These are phyloP conservation scores for Sarcomyxa edulis DNA, from an alignment of 768 basidiomycete genomes.

Conservation along the genomic window DNA sequence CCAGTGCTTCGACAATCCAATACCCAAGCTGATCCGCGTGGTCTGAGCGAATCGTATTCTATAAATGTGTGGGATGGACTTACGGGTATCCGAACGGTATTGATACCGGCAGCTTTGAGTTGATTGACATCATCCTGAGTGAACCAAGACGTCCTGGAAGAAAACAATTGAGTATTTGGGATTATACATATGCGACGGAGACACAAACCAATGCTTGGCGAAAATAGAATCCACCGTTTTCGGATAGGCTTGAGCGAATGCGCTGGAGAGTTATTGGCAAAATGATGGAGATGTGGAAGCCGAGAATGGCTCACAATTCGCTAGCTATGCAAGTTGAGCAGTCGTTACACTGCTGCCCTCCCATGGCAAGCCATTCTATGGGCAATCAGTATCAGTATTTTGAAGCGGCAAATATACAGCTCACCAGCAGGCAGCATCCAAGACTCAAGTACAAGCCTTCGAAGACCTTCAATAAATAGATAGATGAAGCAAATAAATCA, in stretches of 20 bases:
- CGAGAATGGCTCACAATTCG: slow-evolving; percentile 49
- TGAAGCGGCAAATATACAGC: not conserved
- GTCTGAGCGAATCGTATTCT: not conserved
- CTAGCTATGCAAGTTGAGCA: slow-evolving; percentile 61
- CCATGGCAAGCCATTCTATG: slow-evolving; percentile 70
- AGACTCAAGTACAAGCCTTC: slow-evolving; percentile 72
- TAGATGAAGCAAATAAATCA: not conserved
- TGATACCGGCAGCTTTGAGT: slow-evolving; percentile 54
- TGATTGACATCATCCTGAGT: slow-evolving; percentile 52
- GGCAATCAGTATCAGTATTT: not conserved
- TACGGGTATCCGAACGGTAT: slow-evolving; percentile 75
- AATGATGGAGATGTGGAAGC: not conserved
- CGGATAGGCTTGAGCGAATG: slow-evolving; percentile 56
- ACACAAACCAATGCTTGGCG: slow-evolving; percentile 53
- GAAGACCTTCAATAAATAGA: slow-evolving; percentile 5
- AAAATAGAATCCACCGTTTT: slow-evolving; percentile 53
- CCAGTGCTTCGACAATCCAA: slow-evolving; percentile 75
- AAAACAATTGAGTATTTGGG: not conserved
- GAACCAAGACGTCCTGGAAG: slow-evolving; percentile 64
- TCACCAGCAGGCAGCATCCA: slow-evolving; percentile 77
- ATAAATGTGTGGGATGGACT: slow-evolving; percentile 13
- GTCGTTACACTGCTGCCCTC: slow-evolving; percentile 53
- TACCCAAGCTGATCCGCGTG: slow-evolving; percentile 55
- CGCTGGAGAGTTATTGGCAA: slow-evolving; percentile 27
- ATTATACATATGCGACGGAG: not conserved